Evolutionary conservation across 2,329 filamentous ascomycete species (phyloP).

Genomic region (Nannizzia gypsea): DNA sequence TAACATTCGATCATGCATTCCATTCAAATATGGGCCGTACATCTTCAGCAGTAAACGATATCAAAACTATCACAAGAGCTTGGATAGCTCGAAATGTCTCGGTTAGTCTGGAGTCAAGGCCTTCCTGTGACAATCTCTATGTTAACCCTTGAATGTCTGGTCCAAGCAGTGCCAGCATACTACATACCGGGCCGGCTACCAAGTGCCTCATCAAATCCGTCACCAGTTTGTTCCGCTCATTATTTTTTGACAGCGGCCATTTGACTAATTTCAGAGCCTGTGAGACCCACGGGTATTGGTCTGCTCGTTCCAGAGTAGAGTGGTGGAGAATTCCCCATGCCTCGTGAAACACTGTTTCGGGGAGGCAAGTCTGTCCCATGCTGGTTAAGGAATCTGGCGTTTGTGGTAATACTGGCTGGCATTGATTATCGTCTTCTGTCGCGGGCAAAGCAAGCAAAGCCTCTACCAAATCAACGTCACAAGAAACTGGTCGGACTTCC

Average conservation of each 20-base stretch:
- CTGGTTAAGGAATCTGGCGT: background rate
- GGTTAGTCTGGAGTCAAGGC: too few species aligned
- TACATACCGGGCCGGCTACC: background rate
- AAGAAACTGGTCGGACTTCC: background rate
- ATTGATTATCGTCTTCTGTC: background rate
- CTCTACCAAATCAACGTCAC: background rate
- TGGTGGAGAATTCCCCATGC: background rate
- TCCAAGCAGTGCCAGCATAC: background rate
- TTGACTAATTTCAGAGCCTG: background rate
- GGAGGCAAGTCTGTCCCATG: background rate
- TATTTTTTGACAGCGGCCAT: background rate
- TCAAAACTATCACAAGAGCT: background rate
- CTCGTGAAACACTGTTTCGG: background rate
- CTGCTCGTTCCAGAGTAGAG: background rate
- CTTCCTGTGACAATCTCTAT: background rate
- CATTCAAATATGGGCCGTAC: background rate
- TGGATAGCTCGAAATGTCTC: background rate
- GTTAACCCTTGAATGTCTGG: background rate
- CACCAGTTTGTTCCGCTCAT: background rate
- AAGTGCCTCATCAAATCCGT: background rate
- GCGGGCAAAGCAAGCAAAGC: background rate
- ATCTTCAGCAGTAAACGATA: background rate
- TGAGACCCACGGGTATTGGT: background rate
- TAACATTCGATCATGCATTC: background rate
- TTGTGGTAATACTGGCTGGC: background rate